These are phyloP conservation scores for Fusarium luffae DNA, from an alignment of 2,329 filamentous ascomycete species.

Conservation along the genomic window DNA sequence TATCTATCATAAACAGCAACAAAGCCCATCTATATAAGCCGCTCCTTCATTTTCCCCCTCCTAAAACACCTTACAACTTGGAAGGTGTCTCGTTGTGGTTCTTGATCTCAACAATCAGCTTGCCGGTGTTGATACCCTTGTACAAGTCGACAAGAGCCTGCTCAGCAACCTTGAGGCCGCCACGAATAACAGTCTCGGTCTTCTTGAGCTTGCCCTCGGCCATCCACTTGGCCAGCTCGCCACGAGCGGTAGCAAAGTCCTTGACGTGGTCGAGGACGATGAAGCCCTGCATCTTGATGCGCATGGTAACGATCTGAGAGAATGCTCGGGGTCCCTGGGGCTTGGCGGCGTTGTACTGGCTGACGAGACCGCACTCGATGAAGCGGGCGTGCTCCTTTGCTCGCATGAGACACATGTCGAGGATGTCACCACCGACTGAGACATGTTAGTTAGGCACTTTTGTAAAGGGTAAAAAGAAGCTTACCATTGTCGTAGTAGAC, in stretches of 20 bases:
- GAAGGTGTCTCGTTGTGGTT: conserved; percentile 46
- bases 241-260: conserved; percentile 67
- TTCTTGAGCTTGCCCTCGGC: conserved; percentile 77
- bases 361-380: conserved; percentile 78
- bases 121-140: conserved; percentile 76
- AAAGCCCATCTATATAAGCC: conserved; percentile 3
- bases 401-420: conserved; percentile 72
- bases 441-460: conserved; percentile 5
- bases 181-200: conserved; percentile 77
- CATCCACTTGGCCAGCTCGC: conserved; percentile 75
- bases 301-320: conserved; percentile 64
- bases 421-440: conserved; percentile 73
- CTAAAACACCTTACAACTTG: conserved; percentile 41
- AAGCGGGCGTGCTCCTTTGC: conserved; percentile 74
- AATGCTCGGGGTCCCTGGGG: conserved; percentile 68
- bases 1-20: conserved; percentile 21
- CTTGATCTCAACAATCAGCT: conserved; percentile 54
- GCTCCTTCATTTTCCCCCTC: neutral
- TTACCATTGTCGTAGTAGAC: conserved; percentile 76
- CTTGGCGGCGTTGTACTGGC: conserved; percentile 72
- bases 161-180: conserved; percentile 73
- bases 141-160: conserved; percentile 73
- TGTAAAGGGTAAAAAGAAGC: neutral
- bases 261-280: conserved; percentile 76
- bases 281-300: conserved; percentile 76